A percentile compares a stretch with the other conserved stretches of the same genome.
Evolutionary conservation across 2,329 filamentous ascomycete genomes (phyloP).

Genomic region (Gyromitra esculenta): DNA sequence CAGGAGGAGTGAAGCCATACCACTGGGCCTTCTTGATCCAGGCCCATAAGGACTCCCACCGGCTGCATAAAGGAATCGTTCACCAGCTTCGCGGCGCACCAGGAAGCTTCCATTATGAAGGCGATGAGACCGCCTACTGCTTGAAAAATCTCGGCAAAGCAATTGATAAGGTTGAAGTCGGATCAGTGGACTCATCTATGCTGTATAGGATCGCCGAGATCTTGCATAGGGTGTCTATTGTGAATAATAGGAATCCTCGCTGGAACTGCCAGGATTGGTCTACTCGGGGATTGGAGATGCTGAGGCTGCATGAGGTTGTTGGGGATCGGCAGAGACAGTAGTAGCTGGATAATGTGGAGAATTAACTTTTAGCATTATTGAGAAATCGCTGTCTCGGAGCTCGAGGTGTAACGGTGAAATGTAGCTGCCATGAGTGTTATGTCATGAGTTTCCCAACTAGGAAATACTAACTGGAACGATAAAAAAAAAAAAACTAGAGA

Average conservation of each 20-base stretch:
- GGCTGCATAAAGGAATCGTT: background rate
- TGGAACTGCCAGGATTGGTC: slow-evolving; percentile 33
- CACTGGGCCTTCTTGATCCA: slow-evolving; percentile 39
- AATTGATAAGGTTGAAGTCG: slow-evolving; percentile 29
- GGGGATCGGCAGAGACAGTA: background rate
- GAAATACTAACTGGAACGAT: background rate
- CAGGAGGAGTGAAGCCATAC: slow-evolving; percentile 7
- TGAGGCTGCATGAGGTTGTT: slow-evolving; percentile 5
- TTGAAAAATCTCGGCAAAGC: slow-evolving; percentile 11
- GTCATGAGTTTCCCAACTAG: background rate
- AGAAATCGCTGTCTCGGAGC: background rate
- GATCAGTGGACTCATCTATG: slow-evolving; percentile 5
- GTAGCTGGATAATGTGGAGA: background rate
- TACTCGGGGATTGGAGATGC: slow-evolving; percentile 3
- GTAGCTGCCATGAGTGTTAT: background rate
- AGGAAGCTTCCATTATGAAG: slow-evolving; percentile 3
- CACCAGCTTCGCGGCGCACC: slow-evolving; percentile 19
- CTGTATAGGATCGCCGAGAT: slow-evolving; percentile 1
- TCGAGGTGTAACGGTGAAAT: background rate
- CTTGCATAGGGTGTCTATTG: slow-evolving; percentile 17
- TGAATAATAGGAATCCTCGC: background rate
- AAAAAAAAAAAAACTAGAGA: background rate
- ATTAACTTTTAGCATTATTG: background rate
- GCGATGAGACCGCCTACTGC: slow-evolving; percentile 7
- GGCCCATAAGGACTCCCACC: background rate